Conservation (phyloP, 2,329 filamentous ascomycete genomes). For the Hyphodiscus sp. region DNA sequence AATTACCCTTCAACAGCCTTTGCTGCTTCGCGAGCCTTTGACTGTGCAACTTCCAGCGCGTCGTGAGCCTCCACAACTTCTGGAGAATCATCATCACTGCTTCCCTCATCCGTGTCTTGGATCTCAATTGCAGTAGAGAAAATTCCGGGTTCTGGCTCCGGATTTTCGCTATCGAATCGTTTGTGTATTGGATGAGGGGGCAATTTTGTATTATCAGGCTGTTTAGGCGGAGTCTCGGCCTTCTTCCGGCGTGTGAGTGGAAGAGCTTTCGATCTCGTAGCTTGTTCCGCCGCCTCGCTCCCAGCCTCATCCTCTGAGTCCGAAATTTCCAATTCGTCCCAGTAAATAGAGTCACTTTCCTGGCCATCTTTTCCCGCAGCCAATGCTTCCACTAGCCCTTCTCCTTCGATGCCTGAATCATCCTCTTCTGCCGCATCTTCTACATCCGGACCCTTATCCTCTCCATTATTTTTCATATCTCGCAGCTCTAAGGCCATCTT, state of each 20-base stretch:
- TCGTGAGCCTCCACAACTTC: slow-evolving; percentile 24
- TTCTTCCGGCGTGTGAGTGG: not conserved
- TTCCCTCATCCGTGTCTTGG: slow-evolving; percentile 10
- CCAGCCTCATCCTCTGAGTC: slow-evolving; percentile 5
- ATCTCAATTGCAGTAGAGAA: slow-evolving; percentile 10
- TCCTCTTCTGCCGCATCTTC: too few relatives aligned
- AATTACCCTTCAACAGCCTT: slow-evolving; percentile 25
- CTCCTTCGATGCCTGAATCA: too few relatives aligned
- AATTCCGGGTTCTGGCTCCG: slow-evolving; percentile 7
- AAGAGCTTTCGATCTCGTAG: not conserved
- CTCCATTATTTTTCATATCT: not conserved
- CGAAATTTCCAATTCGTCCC: slow-evolving; percentile 1
- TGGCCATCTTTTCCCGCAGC: not conserved
- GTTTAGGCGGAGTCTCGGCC: not conserved
- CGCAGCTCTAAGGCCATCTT: not conserved
- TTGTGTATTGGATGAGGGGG: slow-evolving; percentile 15
- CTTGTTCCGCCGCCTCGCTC: not conserved
- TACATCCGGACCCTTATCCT: too few relatives aligned
- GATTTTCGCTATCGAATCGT: slow-evolving; percentile 21
- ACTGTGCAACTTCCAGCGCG: slow-evolving; percentile 17
- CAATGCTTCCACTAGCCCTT: not conserved
- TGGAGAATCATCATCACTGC: slow-evolving; percentile 29
- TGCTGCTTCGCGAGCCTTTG: slow-evolving; percentile 19
- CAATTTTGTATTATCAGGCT: not conserved
- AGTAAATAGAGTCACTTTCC: not conserved